These are phyloP conservation scores for Neofusicoccum sp. DNA, from an alignment of 2,329 filamentous ascomycete genomes.

Conservation along the genomic window DNA sequence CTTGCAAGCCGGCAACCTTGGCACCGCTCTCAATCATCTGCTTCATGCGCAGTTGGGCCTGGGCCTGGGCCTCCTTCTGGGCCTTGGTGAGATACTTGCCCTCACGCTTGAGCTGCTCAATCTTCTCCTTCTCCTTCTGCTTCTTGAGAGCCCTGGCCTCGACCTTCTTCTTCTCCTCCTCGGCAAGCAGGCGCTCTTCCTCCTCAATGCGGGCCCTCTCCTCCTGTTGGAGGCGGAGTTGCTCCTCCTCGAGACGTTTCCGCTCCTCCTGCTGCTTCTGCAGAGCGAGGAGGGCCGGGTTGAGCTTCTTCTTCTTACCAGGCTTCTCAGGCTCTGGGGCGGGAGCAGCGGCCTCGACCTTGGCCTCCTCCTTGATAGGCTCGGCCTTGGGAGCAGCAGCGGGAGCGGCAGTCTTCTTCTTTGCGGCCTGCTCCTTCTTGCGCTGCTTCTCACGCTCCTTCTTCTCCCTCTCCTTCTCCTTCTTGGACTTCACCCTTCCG, in stretches of 20 bases:
- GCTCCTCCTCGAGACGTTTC: constrained; percentile 66
- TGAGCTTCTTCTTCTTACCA: constrained; percentile 89
- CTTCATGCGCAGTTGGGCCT: constrained; percentile 77
- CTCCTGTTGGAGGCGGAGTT: constrained; percentile 60
- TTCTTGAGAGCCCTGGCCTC: constrained; percentile 78
- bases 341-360: constrained; percentile 38
- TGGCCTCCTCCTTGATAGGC: constrained; percentile 48
- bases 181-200: constrained; percentile 64
- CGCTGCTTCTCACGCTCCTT: constrained; percentile 98
- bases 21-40: constrained; percentile 82
- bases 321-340: constrained; percentile 36
- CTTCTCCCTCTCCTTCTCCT: constrained; percentile 97
- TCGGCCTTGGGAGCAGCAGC: constrained; percentile 49
- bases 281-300: constrained; percentile 69
- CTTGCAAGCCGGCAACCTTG: constrained; percentile 60
- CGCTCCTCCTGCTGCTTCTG: constrained; percentile 84
- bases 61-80: constrained; percentile 78
- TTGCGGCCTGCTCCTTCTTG: constrained; percentile 84
- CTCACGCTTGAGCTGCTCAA: constrained; percentile 85
- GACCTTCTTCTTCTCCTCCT: constrained; percentile 70
- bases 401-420: constrained; percentile 61
- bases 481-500: constrained; percentile 80
- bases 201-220: constrained; percentile 68
- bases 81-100: constrained; percentile 86
- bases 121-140: constrained; percentile 82